Evolutionary conservation across 176 grass and related monocot genomes (phyloP).

Genomic region (Cymbopogon citratus): DNA sequence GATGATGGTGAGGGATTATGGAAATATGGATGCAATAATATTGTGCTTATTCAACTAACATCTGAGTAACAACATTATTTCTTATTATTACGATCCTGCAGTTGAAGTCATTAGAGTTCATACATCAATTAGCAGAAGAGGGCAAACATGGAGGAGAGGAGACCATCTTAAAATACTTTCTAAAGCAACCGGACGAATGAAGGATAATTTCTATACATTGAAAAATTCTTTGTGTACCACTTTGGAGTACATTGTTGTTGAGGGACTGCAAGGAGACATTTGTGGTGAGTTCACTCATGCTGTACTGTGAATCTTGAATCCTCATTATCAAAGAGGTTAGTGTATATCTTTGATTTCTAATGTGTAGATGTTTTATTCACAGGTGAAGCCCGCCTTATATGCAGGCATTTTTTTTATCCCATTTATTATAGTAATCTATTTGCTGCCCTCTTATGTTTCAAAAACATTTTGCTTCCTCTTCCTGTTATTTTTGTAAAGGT

Average conservation of each 20-base stretch:
- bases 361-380: conserved; percentile 1
- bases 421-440: neutral
- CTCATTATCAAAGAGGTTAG: neutral
- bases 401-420: conserved; percentile 33
- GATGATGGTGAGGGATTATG: conserved; percentile 34
- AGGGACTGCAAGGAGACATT: conserved; percentile 49
- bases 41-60: neutral
- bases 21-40: neutral
- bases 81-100: neutral
- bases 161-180: conserved; percentile 43
- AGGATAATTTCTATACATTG: neutral
- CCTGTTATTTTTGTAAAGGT: neutral
- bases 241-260: conserved; percentile 43
- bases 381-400: conserved; percentile 54
- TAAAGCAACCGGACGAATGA: conserved; percentile 16
- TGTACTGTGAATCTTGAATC: neutral
- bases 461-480: neutral
- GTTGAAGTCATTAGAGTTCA: conserved; percentile 43
- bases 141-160: conserved; percentile 38
- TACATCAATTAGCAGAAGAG: conserved; percentile 36
- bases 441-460: neutral
- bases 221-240: conserved; percentile 40
- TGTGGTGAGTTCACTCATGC: conserved; percentile 36
- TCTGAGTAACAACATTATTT: neutral
- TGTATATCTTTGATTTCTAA: neutral